Evolutionary conservation across 345 rosid species (phyloP), one percentile per base, ranked within the genome.

Genomic region (Pseudoturritis turrita): DNA sequence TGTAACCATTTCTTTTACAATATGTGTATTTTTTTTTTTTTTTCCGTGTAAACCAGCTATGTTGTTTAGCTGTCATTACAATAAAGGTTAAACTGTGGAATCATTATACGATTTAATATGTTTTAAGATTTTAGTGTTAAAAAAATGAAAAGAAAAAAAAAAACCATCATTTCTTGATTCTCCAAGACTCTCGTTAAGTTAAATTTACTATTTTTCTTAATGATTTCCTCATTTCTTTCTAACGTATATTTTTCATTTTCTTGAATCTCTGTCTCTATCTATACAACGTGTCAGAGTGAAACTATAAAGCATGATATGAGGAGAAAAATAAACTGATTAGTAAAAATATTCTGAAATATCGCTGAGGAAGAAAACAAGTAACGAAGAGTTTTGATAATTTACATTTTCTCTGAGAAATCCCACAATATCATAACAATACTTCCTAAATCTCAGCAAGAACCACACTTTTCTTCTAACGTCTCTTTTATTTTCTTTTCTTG

Each of bases 391-490:
- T 49, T 9, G 8, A 52, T 10, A 3, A 17, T 22, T 50, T 43
- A 43, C 73, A 43, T 67, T 15, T 67, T 75, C 68, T 43, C 10
- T 23, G 47, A 35, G 13, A 54, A 49, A 61, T 52, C 64, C 56
- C 63, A 61, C 57, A 41, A 61, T 22, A 75, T 68, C 78, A 25
- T 68, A 75, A 75, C 78, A 58, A 11, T 37, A 11, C 5, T 23
- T 44, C 64, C 74, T 75, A 75, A 29, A 61, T 68, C 56, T 33
- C 31, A 52, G 78, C 62, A 61, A 35, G 25, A 43, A 13, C 50
- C 49, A 60, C 25, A 68, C 22, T 43, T 61, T 52, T 25, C 50
- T 12, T 68, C 69, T 43, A 68, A 75, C 73, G 78, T 75, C 70
- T 67, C 72, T 55, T 61, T 71, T 70, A 31, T 0, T 62, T 25